A percentile compares a stretch with the other conserved stretches of the same genome.
Conservation (phyloP, 768 basidiomycete species). For the Tylopilus plumbeoviolaceoides region DNA sequence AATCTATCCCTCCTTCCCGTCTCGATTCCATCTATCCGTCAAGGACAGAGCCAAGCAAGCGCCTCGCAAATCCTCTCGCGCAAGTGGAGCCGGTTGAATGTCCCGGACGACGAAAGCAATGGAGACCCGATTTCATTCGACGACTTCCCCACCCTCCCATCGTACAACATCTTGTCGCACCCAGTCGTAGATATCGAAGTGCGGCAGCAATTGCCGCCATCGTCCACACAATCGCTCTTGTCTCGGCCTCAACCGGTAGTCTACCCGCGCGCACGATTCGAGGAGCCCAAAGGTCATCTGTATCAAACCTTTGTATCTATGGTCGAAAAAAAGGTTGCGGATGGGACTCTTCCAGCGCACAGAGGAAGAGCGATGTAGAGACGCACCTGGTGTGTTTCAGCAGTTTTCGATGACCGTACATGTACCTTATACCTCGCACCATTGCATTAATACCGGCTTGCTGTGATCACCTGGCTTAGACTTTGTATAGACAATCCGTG, state of each 20-base stretch:
- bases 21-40: conserved; percentile 8
- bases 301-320: conserved; percentile 21
- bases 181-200: conserved; percentile 12
- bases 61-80: conserved; percentile 20
- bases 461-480: neutral
- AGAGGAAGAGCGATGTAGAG: neutral
- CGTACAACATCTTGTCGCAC: neutral
- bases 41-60: conserved; percentile 10
- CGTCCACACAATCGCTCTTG: conserved; percentile 6
- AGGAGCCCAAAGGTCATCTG: conserved; percentile 13
- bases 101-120: conserved; percentile 19
- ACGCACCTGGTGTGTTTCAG: neutral
- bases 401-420: neutral
- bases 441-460: neutral
- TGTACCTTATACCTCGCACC: conserved; percentile 1
- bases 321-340: conserved; percentile 19
- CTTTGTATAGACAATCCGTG: neutral
- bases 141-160: conserved; percentile 12
- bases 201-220: neutral
- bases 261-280: conserved; percentile 13
- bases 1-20: conserved; percentile 7
- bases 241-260: conserved; percentile 22
- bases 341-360: conserved; percentile 13
- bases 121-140: conserved; percentile 18
- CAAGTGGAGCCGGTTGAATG: conserved; percentile 30